A percentile compares a stretch with the other conserved stretches of the same genome.
Evolutionary conservation across 495 filamentous ascomycete genomes (phyloP).

Genomic region (Patellaria atrata): DNA sequence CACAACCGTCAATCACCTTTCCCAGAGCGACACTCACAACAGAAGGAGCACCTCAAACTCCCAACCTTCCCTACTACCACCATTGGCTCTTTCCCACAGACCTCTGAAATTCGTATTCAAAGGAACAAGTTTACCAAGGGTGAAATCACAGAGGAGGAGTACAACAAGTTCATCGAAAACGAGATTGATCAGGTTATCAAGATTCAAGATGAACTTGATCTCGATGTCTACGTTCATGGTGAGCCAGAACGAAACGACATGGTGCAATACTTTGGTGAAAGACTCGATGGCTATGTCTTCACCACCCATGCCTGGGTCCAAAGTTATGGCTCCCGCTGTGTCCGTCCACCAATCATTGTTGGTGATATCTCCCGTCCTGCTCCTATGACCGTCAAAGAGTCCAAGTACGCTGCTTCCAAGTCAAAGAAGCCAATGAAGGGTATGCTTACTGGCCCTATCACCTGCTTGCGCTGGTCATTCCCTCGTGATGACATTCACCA

Average conservation of each 20-base stretch:
- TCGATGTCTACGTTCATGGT: slow-evolving; percentile 94
- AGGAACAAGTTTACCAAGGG: slow-evolving; percentile 97
- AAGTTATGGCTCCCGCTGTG: slow-evolving; percentile 93
- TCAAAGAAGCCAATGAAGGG: slow-evolving; percentile 99
- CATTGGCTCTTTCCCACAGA: slow-evolving; percentile 98
- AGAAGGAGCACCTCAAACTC: slow-evolving; percentile 77
- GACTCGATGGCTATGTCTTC: slow-evolving; percentile 92
- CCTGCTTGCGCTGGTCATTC: slow-evolving; percentile 98
- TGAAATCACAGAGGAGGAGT: slow-evolving; percentile 80
- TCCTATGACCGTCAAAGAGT: slow-evolving; percentile 99
- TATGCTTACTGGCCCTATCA: slow-evolving; percentile 98
- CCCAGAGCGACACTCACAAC: slow-evolving; percentile 63
- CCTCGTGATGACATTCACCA: slow-evolving; percentile 98
- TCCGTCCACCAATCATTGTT: slow-evolving; percentile 94
- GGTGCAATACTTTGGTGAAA: slow-evolving; percentile 99
- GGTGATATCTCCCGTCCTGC: slow-evolving; percentile 92
- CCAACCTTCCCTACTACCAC: slow-evolving; percentile 97
- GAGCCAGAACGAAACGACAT: slow-evolving; percentile 99
- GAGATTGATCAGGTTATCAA: slow-evolving; percentile 87
- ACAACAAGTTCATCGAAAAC: slow-evolving; percentile 96
- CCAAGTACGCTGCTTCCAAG: slow-evolving; percentile 90
- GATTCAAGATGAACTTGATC: slow-evolving; percentile 92
- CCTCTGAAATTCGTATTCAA: slow-evolving; percentile 89
- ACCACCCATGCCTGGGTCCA: slow-evolving; percentile 99
- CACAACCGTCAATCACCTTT: slow-evolving; percentile 89